phyloP scores from a whole-genome alignment of 2,329 filamentous ascomycete genomes.

The Hypoxylon sp. region DNA sequence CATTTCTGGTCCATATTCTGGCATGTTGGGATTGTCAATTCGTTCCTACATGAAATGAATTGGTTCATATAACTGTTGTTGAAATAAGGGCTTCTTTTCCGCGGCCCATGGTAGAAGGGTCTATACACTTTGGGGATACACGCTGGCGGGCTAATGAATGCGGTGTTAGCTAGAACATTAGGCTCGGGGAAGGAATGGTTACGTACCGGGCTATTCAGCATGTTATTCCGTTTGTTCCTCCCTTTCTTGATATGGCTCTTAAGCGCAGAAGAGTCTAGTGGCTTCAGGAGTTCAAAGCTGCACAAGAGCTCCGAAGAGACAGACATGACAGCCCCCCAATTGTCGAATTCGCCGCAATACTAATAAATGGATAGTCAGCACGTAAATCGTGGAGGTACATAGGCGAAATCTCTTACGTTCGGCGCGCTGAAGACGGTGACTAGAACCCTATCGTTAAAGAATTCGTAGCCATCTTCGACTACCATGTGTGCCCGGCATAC shows the following conservation, averaged over 20 bases:
- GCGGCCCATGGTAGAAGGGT: slow-evolving; percentile 16
- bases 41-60: slow-evolving; percentile 43
- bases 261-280: slow-evolving; percentile 92
- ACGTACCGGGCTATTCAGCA: slow-evolving; percentile 95
- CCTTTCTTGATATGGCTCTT: slow-evolving; percentile 99
- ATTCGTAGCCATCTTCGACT: slow-evolving; percentile 98
- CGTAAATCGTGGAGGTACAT: slow-evolving; percentile 26
- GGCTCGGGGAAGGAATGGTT: not conserved
- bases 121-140: slow-evolving; percentile 69
- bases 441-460: slow-evolving; percentile 93
- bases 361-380: slow-evolving; percentile 55
- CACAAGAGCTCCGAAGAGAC: slow-evolving; percentile 93
- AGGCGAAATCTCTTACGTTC: slow-evolving; percentile 75
- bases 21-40: slow-evolving; percentile 28
- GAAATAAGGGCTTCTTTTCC: slow-evolving; percentile 34
- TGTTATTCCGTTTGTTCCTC: slow-evolving; percentile 91
- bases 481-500: slow-evolving; percentile 99
- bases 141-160: slow-evolving; percentile 62
- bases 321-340: slow-evolving; percentile 99
- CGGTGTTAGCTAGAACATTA: slow-evolving; percentile 16
- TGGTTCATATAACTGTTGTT: slow-evolving; percentile 22
- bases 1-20: slow-evolving; percentile 32
- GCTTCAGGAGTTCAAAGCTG: slow-evolving; percentile 97
- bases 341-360: slow-evolving; percentile 99
- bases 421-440: slow-evolving; percentile 98